Evolutionary conservation across 495 filamentous ascomycete species (phyloP), one percentile per base, ranked within the genome.

Genomic region (Astrothelium macrocarpum): DNA sequence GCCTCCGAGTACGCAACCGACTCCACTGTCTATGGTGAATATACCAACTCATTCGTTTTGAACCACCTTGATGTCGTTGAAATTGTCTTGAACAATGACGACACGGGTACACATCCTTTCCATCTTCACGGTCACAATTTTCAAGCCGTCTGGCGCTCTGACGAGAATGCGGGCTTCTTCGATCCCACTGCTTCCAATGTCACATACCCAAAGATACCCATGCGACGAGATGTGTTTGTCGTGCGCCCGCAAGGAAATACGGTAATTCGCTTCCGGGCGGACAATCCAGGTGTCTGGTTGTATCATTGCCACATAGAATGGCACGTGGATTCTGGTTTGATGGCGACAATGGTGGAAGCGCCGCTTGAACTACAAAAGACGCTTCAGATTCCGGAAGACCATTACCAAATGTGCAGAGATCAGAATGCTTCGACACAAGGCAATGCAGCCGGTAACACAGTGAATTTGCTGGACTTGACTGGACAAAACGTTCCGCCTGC

Each of bases 91-190:
- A 94, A 94, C 81, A 96, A 94, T 71, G 69, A 79, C 14, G 89
- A 91, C 66, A 69, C 80, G 0, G 87, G 87, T 53, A 83, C 80
- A 20, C 90, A 96, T 71, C 91, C 91, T 0, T 94, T 94, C 81
- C 90, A 95, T 77, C 78, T 95, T 1, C 90, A 95, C 79, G 91
- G 90, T 1, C 91, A 95, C 75, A 81, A 84, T 64, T 94, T 92
- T 77, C 90, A 94, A 69, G 75, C 90, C 5, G 71, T 90, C 39
- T 74, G 76, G 29, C 83, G 87, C 0, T 78, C 84, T 1, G 66
- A 71, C 1, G 78, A 81, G 0, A 75, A 84, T 25, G 80, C 75
- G 2, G 79, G 79, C 5, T 65, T 70, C 66, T 81, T 78, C 69
- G 66, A 78, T 59, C 64, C 80, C 62, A 67, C 74, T 64, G 49